phyloP scores from a whole-genome alignment of 2,329 filamentous ascomycete species.

The Botryotinia convoluta region DNA sequence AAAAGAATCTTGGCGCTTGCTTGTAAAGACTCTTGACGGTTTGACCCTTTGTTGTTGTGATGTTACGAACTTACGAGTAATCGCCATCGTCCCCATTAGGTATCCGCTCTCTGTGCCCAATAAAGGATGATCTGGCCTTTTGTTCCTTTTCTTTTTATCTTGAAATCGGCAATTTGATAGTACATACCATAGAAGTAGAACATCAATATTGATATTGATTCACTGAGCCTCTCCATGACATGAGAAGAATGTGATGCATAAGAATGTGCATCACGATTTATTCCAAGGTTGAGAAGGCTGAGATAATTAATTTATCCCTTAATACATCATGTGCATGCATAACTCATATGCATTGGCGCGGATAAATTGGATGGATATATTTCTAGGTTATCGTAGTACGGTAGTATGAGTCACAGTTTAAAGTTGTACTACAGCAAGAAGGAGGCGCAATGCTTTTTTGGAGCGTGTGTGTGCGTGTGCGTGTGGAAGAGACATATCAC shows the following conservation, averaged over 20 bases:
- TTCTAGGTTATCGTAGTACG: not conserved
- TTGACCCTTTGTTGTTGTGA: not conserved
- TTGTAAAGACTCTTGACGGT: no score
- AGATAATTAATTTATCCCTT: not conserved
- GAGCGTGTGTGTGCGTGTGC: no score
- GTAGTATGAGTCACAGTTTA: not conserved
- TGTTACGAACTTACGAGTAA: no score
- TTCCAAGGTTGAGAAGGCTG: not conserved
- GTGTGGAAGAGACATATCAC: not conserved
- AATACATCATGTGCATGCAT: not conserved
- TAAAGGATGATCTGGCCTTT: slow-evolving; percentile 12
- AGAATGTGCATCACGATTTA: not conserved
- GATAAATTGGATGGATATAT: not conserved
- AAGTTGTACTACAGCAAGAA: not conserved
- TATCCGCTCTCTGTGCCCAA: not conserved
- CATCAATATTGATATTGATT: not conserved
- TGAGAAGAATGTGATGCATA: not conserved
- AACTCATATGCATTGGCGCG: not conserved
- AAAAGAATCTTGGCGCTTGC: not conserved
- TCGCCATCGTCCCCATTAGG: not conserved
- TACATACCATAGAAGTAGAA: no score
- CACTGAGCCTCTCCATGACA: not conserved
- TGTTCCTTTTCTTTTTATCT: not conserved
- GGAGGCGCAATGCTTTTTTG: not conserved
- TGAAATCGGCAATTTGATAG: not conserved